Evolutionary conservation across 257 asterid genomes (phyloP).

Genomic region (Gynochthodes officinalis): DNA sequence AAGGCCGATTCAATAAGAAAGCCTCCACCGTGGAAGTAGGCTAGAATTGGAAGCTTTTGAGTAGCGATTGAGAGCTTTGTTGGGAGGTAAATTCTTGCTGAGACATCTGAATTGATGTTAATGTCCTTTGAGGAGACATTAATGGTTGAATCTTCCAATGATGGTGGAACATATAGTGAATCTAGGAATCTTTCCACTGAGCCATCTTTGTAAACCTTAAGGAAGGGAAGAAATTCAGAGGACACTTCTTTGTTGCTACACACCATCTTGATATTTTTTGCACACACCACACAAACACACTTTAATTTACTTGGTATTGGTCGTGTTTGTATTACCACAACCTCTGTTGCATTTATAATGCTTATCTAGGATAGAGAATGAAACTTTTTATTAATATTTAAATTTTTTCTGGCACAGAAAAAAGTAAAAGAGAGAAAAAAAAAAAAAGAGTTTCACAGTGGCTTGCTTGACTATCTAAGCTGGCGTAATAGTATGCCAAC

Average conservation of each 20-base stretch:
- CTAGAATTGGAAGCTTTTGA: constrained; percentile 23
- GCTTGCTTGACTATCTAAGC: too few species aligned
- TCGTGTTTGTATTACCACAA: neutral
- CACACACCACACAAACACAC: neutral
- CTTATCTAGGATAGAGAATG: neutral
- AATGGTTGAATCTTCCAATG: constrained; percentile 1
- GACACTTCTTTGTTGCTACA: constrained; percentile 14
- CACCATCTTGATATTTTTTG: constrained; percentile 18
- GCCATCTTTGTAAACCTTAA: constrained; percentile 31
- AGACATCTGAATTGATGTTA: constrained; percentile 19
- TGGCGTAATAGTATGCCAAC: too few species aligned
- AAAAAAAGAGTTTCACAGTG: too few species aligned
- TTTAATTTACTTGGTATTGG: neutral
- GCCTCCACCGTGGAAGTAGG: constrained; percentile 36
- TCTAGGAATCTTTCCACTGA: constrained; percentile 23
- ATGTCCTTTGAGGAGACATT: constrained; percentile 33
- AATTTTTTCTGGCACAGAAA: too few species aligned
- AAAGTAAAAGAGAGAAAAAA: too few species aligned
- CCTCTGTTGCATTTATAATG: neutral
- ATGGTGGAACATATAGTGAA: constrained; percentile 24
- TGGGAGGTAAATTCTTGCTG: constrained; percentile 37
- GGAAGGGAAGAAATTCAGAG: constrained; percentile 20
- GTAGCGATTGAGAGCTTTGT: neutral
- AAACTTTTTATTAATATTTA: neutral
- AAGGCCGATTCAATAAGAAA: constrained; percentile 32